A percentile compares a stretch with the other conserved stretches of the same genome.
Evolutionary conservation across 2,329 filamentous ascomycete genomes (phyloP).

Genomic region (Aspergillus novoparasiticus): DNA sequence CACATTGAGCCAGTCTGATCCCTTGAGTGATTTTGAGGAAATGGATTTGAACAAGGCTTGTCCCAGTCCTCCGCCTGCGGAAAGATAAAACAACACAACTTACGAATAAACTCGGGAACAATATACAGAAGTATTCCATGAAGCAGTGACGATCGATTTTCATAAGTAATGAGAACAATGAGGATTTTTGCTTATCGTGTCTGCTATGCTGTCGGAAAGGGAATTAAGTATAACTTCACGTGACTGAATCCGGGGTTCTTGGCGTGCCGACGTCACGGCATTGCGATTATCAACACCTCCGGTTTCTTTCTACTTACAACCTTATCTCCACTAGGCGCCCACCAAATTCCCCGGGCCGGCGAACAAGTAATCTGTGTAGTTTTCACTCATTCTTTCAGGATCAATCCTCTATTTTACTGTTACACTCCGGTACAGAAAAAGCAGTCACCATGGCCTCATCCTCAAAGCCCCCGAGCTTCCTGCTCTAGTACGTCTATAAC

Average conservation of each 20-base stretch:
- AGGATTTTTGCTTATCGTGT: not conserved
- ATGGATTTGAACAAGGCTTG: not conserved
- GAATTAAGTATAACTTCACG: slow-evolving; percentile 9
- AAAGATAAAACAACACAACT: not conserved
- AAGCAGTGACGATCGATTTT: not conserved
- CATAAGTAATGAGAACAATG: not conserved
- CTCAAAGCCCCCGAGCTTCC: slow-evolving; percentile 65
- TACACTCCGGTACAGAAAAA: not conserved
- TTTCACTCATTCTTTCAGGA: not conserved
- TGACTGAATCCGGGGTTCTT: slow-evolving; percentile 20
- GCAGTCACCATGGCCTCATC: slow-evolving; percentile 66
- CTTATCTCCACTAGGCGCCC: not conserved
- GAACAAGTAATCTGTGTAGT: not conserved
- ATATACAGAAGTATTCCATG: not conserved
- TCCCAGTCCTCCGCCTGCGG: not conserved
- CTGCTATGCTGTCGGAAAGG: not conserved
- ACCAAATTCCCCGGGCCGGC: not conserved
- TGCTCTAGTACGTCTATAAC: slow-evolving; percentile 68
- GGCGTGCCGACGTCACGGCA: slow-evolving; percentile 27
- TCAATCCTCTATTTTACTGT: not conserved
- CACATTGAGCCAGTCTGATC: slow-evolving; percentile 10
- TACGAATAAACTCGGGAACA: not conserved
- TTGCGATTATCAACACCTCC: not conserved
- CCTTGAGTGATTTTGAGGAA: slow-evolving; percentile 19
- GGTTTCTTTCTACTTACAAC: not conserved